Evolutionary conservation across 805 yeast genomes (phyloP).

Genomic region (Starmerella riodocensis): DNA sequence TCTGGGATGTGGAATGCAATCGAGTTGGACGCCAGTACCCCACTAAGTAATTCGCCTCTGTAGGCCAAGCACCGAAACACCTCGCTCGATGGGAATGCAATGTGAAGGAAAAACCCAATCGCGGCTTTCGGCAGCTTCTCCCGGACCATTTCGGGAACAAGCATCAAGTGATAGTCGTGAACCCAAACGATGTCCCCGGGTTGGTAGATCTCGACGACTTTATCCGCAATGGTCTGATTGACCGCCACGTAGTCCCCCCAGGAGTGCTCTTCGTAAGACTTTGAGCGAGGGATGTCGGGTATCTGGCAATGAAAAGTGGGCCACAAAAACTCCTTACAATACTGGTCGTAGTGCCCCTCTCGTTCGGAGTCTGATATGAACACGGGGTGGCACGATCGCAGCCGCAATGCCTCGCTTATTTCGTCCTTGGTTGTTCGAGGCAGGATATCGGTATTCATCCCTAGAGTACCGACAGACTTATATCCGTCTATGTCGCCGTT

Average conservation of each 20-base stretch:
- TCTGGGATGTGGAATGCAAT: slow-evolving; percentile 86
- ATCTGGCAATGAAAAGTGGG: slow-evolving; percentile 89
- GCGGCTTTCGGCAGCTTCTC: slow-evolving; percentile 63
- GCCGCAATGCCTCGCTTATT: slow-evolving; percentile 33
- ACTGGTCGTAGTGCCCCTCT: slow-evolving; percentile 81
- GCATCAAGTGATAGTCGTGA: slow-evolving; percentile 82
- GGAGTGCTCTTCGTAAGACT: slow-evolving; percentile 90
- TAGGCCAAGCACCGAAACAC: slow-evolving; percentile 90
- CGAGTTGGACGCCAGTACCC: slow-evolving; percentile 79
- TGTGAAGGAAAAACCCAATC: slow-evolving; percentile 84
- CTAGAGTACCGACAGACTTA: slow-evolving; percentile 81
- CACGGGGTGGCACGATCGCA: slow-evolving; percentile 44
- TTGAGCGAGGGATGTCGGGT: slow-evolving; percentile 86
- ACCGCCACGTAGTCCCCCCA: slow-evolving; percentile 72
- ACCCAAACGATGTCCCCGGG: slow-evolving; percentile 77
- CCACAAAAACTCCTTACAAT: slow-evolving; percentile 91
- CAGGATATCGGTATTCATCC: slow-evolving; percentile 79
- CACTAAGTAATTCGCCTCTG: slow-evolving; percentile 59
- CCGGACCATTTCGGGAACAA: slow-evolving; percentile 77
- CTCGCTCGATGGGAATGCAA: slow-evolving; percentile 90
- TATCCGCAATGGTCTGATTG: slow-evolving; percentile 70
- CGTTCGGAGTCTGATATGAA: slow-evolving; percentile 66
- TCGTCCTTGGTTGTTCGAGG: slow-evolving; percentile 41
- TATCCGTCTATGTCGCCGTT: slow-evolving; percentile 29
- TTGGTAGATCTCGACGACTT: slow-evolving; percentile 51